phyloP scores from a whole-genome alignment of 176 grass and related monocot genomes.

The Ampelocalamus luodianensis region DNA sequence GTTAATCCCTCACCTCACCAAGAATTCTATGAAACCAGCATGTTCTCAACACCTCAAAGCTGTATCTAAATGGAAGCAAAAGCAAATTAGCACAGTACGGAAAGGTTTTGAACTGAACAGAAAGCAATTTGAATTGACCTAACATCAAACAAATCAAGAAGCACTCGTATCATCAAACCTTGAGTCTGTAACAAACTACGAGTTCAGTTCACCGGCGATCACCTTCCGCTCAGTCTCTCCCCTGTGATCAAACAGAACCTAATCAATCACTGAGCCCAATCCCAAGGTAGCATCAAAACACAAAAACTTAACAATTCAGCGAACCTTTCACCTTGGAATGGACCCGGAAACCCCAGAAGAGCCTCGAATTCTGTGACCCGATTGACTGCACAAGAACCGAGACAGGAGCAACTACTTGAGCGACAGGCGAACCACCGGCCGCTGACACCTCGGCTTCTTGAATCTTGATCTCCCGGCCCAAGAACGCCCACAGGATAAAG shows the following conservation, averaged over 20 bases:
- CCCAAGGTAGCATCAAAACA: background rate
- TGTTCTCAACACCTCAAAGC: background rate
- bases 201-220: background rate
- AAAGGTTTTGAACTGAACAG: background rate
- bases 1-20: slow-evolving; percentile 31
- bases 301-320: background rate
- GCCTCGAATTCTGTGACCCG: background rate
- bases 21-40: background rate
- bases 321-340: slow-evolving; percentile 32
- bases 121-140: background rate
- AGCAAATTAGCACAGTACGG: background rate
- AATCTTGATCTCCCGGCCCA: background rate
- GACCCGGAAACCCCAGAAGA: background rate
- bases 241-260: background rate
- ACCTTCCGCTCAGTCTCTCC: background rate
- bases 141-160: slow-evolving; percentile 14
- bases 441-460: background rate
- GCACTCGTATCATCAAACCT: background rate
- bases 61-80: background rate
- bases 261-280: background rate
- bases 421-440: slow-evolving; percentile 31
- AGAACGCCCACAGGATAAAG: slow-evolving; percentile 40
- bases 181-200: background rate
- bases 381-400: background rate
- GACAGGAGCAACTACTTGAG: slow-evolving; percentile 1